These are phyloP conservation scores for Debaryomyces maramus DNA, from an alignment of 805 yeast genomes.

Conservation along the genomic window DNA sequence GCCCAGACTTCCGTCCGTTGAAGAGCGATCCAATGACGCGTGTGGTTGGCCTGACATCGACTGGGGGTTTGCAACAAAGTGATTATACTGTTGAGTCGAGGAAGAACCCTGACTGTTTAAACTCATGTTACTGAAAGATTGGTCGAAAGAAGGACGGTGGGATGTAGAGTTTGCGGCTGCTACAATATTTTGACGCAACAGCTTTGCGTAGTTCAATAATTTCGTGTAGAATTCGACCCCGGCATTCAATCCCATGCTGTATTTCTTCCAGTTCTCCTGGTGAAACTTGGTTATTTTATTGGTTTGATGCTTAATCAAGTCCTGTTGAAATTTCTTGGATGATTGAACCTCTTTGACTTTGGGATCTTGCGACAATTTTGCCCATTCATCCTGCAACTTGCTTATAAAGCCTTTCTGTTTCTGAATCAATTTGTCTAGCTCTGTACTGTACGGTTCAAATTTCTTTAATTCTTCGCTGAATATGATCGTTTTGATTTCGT, in stretches of 20 bases:
- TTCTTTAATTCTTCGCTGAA: constrained; percentile 76
- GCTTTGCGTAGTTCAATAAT: constrained; percentile 33
- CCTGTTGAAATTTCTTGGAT: constrained; percentile 40
- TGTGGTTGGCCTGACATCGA: too few relatives aligned
- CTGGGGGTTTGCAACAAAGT: too few relatives aligned
- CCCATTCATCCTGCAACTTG: constrained; percentile 32
- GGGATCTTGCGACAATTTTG: constrained; percentile 22
- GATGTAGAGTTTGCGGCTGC: background rate
- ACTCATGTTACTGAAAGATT: constrained; percentile 9
- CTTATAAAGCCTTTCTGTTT: constrained; percentile 56
- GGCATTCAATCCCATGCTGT: constrained; percentile 55
- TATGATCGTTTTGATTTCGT: constrained; percentile 52
- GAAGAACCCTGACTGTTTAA: constrained; percentile 7
- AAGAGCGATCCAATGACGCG: too few relatives aligned
- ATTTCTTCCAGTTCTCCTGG: constrained; percentile 54
- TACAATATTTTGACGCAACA: constrained; percentile 8
- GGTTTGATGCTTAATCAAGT: constrained; percentile 31
- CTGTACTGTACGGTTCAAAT: constrained; percentile 64
- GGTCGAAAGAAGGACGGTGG: constrained; percentile 3
- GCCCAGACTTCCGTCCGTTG: background rate
- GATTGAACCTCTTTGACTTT: constrained; percentile 41
- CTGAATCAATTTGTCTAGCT: constrained; percentile 66
- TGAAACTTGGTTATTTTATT: constrained; percentile 48
- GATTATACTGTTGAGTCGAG: too few relatives aligned
- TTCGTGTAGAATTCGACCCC: constrained; percentile 66